These are phyloP conservation scores for Aspergillus bertholletiae DNA, from an alignment of 495 filamentous ascomycete genomes.

Conservation along the genomic window DNA sequence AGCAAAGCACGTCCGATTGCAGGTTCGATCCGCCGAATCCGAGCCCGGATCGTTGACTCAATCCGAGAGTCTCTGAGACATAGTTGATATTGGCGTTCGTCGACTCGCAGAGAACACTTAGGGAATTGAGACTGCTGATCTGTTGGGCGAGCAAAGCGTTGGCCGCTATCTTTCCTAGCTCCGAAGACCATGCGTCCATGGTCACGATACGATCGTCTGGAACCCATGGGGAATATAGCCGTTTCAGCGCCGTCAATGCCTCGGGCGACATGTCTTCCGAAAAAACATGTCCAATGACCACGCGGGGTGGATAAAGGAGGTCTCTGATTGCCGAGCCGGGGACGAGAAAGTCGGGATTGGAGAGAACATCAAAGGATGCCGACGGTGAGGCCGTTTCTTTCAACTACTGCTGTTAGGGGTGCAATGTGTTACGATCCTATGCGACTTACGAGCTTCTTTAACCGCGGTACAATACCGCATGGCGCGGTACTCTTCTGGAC, in stretches of 20 bases:
- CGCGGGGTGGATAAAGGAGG: conserved; percentile 63
- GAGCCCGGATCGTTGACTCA: conserved; percentile 62
- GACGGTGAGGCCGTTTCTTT: conserved; percentile 30
- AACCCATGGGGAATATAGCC: conserved; percentile 68
- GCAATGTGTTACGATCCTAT: conserved; percentile 17
- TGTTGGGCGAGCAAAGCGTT: conserved; percentile 77
- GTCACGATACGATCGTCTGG: conserved; percentile 60
- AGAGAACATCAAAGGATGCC: conserved; percentile 66
- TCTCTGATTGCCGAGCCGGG: conserved; percentile 71
- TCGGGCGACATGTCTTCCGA: conserved; percentile 16
- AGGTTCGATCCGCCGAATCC: conserved; percentile 70
- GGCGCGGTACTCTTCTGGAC: conserved; percentile 80
- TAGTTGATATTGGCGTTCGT: conserved; percentile 69
- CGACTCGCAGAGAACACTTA: conserved; percentile 69
- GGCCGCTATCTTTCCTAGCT: conserved; percentile 70
- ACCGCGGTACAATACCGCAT: conserved; percentile 62
- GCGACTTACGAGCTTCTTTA: conserved; percentile 54
- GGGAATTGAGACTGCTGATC: conserved; percentile 70
- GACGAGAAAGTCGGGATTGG: conserved; percentile 76
- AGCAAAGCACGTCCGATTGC: conserved; percentile 68
- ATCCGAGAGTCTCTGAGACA: conserved; percentile 57
- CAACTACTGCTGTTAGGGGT: background rate
- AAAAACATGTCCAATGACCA: conserved; percentile 64
- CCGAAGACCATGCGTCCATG: conserved; percentile 72
- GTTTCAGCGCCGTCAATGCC: conserved; percentile 56